Percentiles rank a stretch among this genome's conserved stretches.
Evolutionary conservation across 768 basidiomycete genomes (phyloP).

Genomic region (Trametes cinnabarina): DNA sequence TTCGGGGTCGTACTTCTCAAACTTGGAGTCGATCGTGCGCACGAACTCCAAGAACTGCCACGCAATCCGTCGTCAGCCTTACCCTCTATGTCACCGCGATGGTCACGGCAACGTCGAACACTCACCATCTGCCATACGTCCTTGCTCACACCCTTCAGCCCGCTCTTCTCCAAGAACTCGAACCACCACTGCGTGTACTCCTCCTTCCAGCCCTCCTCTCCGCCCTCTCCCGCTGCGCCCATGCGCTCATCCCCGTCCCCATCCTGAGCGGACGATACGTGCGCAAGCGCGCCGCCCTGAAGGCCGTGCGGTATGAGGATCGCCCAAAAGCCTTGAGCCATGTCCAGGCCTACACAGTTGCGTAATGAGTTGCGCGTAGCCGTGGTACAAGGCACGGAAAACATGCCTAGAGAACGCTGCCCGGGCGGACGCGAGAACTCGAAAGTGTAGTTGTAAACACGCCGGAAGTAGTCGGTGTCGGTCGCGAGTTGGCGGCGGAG

Average conservation of each 20-base stretch:
- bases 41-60: conserved; percentile 76
- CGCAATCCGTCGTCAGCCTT: not conserved
- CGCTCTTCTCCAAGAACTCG: conserved; percentile 65
- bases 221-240: conserved; percentile 40
- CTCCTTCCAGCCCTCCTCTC: conserved; percentile 60
- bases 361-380: not conserved
- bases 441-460: conserved; percentile 80
- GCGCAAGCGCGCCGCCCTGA: conserved; percentile 59
- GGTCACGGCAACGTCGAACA: conserved; percentile 1
- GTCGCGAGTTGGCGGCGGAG: conserved; percentile 60
- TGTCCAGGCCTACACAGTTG: conserved; percentile 53
- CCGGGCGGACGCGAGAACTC: conserved; percentile 74
- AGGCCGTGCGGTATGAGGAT: conserved; percentile 76
- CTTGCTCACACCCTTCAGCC: conserved; percentile 77
- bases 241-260: conserved; percentile 42
- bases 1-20: conserved; percentile 73
- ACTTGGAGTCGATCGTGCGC: conserved; percentile 68
- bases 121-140: conserved; percentile 88
- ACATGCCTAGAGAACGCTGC: conserved; percentile 75
- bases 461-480: conserved; percentile 67
- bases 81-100: not conserved
- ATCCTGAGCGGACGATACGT: conserved; percentile 40
- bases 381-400: not conserved
- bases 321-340: conserved; percentile 73
- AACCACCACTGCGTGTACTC: conserved; percentile 74